These are phyloP conservation scores for Cladosporium sp. DNA, from an alignment of 2,329 filamentous ascomycete genomes.

Conservation along the genomic window DNA sequence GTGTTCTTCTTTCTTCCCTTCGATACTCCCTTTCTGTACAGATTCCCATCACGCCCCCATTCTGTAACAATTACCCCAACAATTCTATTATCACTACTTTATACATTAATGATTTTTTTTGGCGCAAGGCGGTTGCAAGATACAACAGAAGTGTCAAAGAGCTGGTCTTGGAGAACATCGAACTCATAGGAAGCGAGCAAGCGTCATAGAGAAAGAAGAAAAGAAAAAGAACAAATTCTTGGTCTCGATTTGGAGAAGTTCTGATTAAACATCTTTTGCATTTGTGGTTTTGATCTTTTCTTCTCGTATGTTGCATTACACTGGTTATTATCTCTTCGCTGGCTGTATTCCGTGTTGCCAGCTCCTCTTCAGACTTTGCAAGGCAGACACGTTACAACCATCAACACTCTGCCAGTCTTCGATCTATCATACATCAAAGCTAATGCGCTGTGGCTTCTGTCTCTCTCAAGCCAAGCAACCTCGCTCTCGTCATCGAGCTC, in stretches of 20 bases:
- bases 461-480: background rate
- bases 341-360: background rate
- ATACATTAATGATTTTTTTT: background rate
- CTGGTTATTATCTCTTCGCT: no score
- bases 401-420: background rate
- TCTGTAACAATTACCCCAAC: conserved; percentile 1
- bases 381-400: background rate
- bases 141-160: background rate
- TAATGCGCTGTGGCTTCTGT: background rate
- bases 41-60: background rate
- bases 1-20: background rate
- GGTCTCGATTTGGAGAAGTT: no score
- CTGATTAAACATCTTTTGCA: no score
- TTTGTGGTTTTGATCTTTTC: background rate
- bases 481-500: background rate
- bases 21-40: conserved; percentile 3
- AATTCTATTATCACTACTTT: background rate
- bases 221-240: background rate
- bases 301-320: background rate
- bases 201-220: background rate
- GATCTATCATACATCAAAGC: background rate
- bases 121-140: background rate
- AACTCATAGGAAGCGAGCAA: background rate
- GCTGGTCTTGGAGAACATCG: background rate
- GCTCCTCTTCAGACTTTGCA: background rate